Percentiles rank a stretch among this genome's conserved stretches.
phyloP scores from a whole-genome alignment of 345 rosid genomes.

The Syzygium grande region DNA sequence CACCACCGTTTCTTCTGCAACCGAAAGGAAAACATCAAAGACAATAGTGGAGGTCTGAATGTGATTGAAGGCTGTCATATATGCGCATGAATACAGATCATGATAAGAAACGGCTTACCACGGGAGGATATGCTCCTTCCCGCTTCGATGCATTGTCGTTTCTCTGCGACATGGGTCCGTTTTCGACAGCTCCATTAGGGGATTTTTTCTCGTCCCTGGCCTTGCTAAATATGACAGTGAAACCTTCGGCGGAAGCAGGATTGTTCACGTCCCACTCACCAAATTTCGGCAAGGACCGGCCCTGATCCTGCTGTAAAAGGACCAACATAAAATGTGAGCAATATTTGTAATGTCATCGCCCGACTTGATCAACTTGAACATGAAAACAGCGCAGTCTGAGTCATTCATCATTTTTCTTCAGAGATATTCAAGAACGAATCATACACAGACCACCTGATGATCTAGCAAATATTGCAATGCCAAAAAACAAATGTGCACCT shows the following conservation, averaged over 20 bases:
- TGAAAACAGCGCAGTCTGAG: neutral
- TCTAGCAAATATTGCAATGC: neutral
- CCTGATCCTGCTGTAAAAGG: conserved; percentile 31
- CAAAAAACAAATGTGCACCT: neutral
- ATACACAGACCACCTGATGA: neutral
- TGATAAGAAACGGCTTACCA: neutral
- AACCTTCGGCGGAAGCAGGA: conserved; percentile 72
- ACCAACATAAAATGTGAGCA: neutral
- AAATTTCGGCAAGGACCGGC: conserved; percentile 58
- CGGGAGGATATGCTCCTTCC: neutral
- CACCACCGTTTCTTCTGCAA: conserved; percentile 68
- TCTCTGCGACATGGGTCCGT: neutral
- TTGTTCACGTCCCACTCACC: conserved; percentile 79
- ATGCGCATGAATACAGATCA: neutral
- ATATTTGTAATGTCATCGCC: neutral
- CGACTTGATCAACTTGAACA: neutral
- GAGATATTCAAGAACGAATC: neutral
- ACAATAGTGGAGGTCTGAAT: neutral
- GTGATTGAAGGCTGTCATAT: neutral
- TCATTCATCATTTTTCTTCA: neutral
- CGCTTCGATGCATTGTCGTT: neutral
- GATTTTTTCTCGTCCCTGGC: conserved; percentile 61
- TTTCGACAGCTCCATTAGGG: conserved; percentile 20
- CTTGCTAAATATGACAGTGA: conserved; percentile 60
- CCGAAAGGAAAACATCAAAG: conserved; percentile 6